These are phyloP conservation scores for Exophiala viscosa DNA, from an alignment of 2,329 filamentous ascomycete genomes.

Conservation along the genomic window DNA sequence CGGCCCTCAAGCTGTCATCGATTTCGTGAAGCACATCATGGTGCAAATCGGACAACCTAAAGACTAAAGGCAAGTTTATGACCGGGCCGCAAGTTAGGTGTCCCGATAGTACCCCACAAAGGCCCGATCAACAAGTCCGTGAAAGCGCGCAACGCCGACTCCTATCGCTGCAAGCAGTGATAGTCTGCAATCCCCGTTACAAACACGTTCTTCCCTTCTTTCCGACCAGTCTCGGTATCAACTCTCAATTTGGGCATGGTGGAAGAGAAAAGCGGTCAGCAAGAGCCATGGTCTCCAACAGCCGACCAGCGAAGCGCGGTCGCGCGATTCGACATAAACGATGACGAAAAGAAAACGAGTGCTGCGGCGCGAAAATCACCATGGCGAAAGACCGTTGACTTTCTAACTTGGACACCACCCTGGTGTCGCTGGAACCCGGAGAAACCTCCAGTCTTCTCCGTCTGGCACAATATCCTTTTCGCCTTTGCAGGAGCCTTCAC, in stretches of 20 bases:
- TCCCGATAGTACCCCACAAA: no score
- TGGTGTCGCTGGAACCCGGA: constrained; percentile 65
- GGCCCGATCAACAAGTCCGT: no score
- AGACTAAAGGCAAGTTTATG: no score
- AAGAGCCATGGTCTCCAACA: constrained; percentile 5
- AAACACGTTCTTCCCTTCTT: no score
- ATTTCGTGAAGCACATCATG: no score
- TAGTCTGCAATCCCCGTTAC: no score
- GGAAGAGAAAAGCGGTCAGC: constrained; percentile 6
- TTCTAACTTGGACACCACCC: constrained; percentile 54
- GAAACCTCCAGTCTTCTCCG: constrained; percentile 64
- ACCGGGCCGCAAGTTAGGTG: no score
- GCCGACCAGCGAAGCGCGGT: neutral
- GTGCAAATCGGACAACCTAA: no score
- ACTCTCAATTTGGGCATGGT: constrained; percentile 8
- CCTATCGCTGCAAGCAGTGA: no score
- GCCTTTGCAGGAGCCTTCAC: constrained; percentile 55
- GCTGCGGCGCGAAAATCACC: neutral
- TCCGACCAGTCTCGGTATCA: no score
- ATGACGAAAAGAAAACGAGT: constrained; percentile 10
- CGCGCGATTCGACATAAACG: constrained; percentile 2
- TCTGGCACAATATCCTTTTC: constrained; percentile 59
- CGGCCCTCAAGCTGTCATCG: no score
- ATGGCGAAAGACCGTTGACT: constrained; percentile 8
- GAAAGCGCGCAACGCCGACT: no score